These are phyloP conservation scores for Stentor roeselii DNA, from an alignment of 73 alveolate species.

Conservation along the genomic window DNA sequence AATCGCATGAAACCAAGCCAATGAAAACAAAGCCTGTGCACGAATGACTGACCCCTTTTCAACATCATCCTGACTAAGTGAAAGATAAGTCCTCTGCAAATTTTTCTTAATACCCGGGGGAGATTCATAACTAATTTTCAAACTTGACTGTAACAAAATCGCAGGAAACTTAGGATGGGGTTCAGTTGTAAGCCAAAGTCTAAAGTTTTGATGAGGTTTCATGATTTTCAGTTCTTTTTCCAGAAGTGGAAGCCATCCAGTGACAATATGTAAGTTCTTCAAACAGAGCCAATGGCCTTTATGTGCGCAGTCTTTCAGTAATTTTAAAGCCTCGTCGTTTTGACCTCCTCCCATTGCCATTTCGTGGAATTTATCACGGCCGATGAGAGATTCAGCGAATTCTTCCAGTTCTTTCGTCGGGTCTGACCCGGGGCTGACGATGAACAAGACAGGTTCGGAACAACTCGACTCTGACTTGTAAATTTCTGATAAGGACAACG, in stretches of 20 bases:
- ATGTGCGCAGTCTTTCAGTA: slow-evolving; percentile 94
- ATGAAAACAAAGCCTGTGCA: slow-evolving; percentile 90
- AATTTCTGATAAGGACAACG: slow-evolving; percentile 83
- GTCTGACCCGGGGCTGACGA: slow-evolving; percentile 99
- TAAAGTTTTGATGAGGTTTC: slow-evolving; percentile 93
- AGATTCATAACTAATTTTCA: slow-evolving; percentile 97
- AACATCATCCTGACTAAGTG: slow-evolving; percentile 82
- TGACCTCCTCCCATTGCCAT: slow-evolving; percentile 99
- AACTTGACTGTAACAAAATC: slow-evolving; percentile 93
- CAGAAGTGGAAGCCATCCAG: slow-evolving; percentile 97
- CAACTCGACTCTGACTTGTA: slow-evolving; percentile 74
- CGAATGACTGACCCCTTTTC: slow-evolving; percentile 78
- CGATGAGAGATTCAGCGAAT: slow-evolving; percentile 92
- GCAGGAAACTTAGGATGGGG: slow-evolving; percentile 99
- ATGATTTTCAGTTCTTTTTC: slow-evolving; percentile 93
- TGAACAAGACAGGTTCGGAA: slow-evolving; percentile 92
- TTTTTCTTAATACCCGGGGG: slow-evolving; percentile 99
- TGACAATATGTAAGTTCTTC: slow-evolving; percentile 98
- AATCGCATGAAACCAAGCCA: slow-evolving; percentile 99
- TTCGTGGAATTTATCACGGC: slow-evolving; percentile 95
- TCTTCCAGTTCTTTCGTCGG: slow-evolving; percentile 99
- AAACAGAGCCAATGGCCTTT: slow-evolving; percentile 99
- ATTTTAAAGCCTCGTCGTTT: slow-evolving; percentile 92
- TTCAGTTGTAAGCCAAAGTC: slow-evolving; percentile 99
- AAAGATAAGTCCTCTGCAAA: slow-evolving; percentile 92